Base-by-base conservation (phyloP, 2,329 filamentous ascomycete species). In the Phialocephala sp. region DNA sequence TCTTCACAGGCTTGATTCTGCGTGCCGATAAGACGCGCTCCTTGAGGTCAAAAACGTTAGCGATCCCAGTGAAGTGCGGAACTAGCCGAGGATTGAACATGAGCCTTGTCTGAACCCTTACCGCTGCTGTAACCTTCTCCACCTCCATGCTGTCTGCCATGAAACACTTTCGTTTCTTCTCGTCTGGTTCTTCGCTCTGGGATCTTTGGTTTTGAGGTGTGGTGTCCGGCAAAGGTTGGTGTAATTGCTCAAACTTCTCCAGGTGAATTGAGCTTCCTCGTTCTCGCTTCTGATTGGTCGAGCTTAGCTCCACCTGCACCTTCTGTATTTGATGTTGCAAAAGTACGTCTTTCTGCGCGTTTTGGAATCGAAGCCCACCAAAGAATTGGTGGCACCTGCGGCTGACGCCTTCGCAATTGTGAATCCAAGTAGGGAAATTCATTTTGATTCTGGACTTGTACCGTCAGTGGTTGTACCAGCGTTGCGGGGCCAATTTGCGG, bases 61-160 rank as follows among this genome's bases (percentile, higher is more conserved):
- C 50, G 43, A 47, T 22, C 27, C 27, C 27, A 32, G 27, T 32
- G 27, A 18, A n/a, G 15, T n/a, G 43, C 43, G 50, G 50, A 12
- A 54, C 50, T 32, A 32, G 50, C 50, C 50, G 50, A 54, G 24
- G 24, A 54, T n/a, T 50, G 22, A 35, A 54, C 24, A 24, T 54
- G 24, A 54, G 24, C 50, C 50, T 54, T n/a, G 45, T 32, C 22
- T 54, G 12, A 15, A 54, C 22, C 22, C 14, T 32, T 41, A 18
- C 22, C 24, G 8, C 24, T 54, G 50, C 24, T 35, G 14, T 32
- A 32, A 32, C 14, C 22, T 18, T n/a, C 50, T 54, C 18, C 50
- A 54, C 27, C 50, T 54, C 50, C 24, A 15, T 24, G 4, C 4
- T 54, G 18, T 54, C 50, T 14, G 32, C 50, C 24, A 35, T 18